Percentiles rank a stretch among this genome's conserved stretches.
Conservation (phyloP, 768 basidiomycete species). For the Rubroboletus satanas region DNA sequence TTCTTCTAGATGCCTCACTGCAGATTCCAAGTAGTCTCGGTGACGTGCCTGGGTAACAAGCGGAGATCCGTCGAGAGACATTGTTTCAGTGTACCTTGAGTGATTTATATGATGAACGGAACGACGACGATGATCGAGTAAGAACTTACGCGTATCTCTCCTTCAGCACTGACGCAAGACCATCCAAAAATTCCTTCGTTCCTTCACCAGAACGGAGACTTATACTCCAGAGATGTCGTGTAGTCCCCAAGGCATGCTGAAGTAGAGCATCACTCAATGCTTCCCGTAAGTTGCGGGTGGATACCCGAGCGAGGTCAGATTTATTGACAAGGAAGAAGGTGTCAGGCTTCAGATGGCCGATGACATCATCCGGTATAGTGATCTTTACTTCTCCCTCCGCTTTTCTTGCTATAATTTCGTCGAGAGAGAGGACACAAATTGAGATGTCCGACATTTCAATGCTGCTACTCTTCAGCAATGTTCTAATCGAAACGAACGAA, state of each 20-base stretch:
- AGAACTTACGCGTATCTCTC: slow-evolving; percentile 24
- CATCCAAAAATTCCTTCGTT: slow-evolving; percentile 53
- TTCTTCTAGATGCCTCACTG: slow-evolving; percentile 38
- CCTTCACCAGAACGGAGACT: slow-evolving; percentile 63
- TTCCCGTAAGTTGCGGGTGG: slow-evolving; percentile 3
- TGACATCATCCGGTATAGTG: slow-evolving; percentile 45
- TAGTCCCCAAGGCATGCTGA: not conserved
- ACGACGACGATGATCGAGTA: not conserved
- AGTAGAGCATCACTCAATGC: slow-evolving; percentile 21
- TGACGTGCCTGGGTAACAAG: slow-evolving; percentile 80
- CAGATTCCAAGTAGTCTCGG: slow-evolving; percentile 67
- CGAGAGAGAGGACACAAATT: slow-evolving; percentile 78
- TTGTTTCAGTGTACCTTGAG: slow-evolving; percentile 17
- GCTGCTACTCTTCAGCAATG: slow-evolving; percentile 35
- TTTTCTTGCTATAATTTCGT: slow-evolving; percentile 33
- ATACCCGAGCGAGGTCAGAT: slow-evolving; percentile 46
- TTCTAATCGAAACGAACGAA: not conserved
- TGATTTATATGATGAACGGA: not conserved
- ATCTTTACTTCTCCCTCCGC: slow-evolving; percentile 12
- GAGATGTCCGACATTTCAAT: slow-evolving; percentile 64
- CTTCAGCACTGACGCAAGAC: slow-evolving; percentile 48
- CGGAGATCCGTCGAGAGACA: slow-evolving; percentile 36
- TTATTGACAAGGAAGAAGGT: slow-evolving; percentile 83
- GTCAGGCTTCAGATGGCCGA: slow-evolving; percentile 44
- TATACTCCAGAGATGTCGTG: slow-evolving; percentile 46